Evolutionary conservation across 768 basidiomycete species (phyloP).

Genomic region (Ramaria sp.): DNA sequence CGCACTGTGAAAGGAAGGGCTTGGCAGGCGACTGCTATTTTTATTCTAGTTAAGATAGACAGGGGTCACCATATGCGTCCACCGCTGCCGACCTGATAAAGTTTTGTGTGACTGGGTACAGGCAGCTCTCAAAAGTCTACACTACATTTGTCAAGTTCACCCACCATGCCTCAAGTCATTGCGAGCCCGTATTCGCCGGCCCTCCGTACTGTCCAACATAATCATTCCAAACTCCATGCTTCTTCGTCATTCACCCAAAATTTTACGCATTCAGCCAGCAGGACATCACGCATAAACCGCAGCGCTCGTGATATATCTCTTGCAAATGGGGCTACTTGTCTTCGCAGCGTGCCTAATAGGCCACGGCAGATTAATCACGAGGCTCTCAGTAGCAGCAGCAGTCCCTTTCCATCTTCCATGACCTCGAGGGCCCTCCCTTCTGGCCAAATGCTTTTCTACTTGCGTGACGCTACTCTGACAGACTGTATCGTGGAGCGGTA

Average conservation of each 20-base stretch:
- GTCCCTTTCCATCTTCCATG: not conserved
- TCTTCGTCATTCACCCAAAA: not conserved
- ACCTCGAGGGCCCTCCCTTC: not conserved
- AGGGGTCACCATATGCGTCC: not conserved
- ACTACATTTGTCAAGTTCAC: no score
- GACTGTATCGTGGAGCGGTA: conserved; percentile 4
- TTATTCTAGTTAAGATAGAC: not conserved
- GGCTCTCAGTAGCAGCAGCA: not conserved
- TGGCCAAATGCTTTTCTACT: conserved; percentile 11
- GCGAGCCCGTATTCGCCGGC: not conserved
- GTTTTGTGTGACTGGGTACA: no score
- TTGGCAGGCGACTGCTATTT: conserved; percentile 9
- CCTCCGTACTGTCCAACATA: not conserved
- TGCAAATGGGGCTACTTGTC: not conserved
- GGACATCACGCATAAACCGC: not conserved
- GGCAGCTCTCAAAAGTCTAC: no score
- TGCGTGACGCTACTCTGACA: conserved; percentile 8
- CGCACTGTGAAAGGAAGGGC: not conserved
- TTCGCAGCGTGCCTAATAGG: not conserved
- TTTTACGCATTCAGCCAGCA: not conserved
- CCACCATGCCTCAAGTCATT: not conserved
- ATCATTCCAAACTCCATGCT: not conserved
- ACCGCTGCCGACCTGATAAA: not conserved
- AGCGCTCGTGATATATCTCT: not conserved
- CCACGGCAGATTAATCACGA: not conserved